Percentiles rank a stretch among this genome's conserved stretches.
These are phyloP conservation scores for Kernera saxatilis DNA, from an alignment of 345 rosid species.

Conservation along the genomic window DNA sequence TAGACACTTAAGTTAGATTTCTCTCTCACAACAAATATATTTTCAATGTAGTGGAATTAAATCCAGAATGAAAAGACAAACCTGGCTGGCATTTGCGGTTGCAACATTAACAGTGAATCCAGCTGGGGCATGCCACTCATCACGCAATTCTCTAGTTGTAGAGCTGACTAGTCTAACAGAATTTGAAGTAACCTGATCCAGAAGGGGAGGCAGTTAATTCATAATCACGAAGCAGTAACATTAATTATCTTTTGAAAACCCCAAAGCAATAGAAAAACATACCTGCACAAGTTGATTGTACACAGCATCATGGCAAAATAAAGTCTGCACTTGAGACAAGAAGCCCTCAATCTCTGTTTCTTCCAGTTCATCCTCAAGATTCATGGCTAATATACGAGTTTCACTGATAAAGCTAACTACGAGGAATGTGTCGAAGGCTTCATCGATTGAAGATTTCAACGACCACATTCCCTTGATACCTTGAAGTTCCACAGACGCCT, in stretches of 20 bases:
- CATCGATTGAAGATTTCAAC: conserved; percentile 85
- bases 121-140: conserved; percentile 80
- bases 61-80: conserved; percentile 26
- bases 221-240: not conserved
- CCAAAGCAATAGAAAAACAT: conserved; percentile 16
- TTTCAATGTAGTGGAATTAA: not conserved
- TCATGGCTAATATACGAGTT: conserved; percentile 96
- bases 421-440: conserved; percentile 88
- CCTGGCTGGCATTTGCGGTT: conserved; percentile 96
- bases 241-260: not conserved
- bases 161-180: conserved; percentile 87
- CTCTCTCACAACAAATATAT: not conserved
- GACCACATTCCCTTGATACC: conserved; percentile 99
- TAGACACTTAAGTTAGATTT: not conserved
- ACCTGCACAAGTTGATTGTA: conserved; percentile 97
- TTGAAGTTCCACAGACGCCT: conserved; percentile 99
- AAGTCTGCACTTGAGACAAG: conserved; percentile 85
- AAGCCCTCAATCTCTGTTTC: conserved; percentile 99
- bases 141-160: conserved; percentile 54
- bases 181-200: conserved; percentile 78
- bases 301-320: conserved; percentile 95
- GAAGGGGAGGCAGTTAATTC: conserved; percentile 5
- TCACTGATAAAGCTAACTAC: conserved; percentile 97
- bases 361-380: conserved; percentile 94
- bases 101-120: conserved; percentile 92